A percentile compares a stretch with the other conserved stretches of the same genome.
Evolutionary conservation across 169 alveolate genomes (phyloP).

Genomic region (Plasmodium sp.): DNA sequence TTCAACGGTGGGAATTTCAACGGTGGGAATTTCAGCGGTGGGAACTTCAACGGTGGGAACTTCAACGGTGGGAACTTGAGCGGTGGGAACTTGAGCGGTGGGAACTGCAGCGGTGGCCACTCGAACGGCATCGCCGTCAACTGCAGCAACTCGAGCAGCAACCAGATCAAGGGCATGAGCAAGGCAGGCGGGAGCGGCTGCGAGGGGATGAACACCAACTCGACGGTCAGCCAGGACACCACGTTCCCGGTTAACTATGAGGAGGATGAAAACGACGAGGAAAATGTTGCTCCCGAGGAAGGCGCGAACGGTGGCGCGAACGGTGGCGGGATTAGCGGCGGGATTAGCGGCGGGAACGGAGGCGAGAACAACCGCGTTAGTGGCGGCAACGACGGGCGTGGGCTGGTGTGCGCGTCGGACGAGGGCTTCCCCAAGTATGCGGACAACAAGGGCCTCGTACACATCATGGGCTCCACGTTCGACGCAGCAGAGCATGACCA

Average conservation of each 20-base stretch:
- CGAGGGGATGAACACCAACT: slow-evolving; percentile 14
- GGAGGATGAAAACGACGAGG: not conserved
- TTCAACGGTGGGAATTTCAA: no score
- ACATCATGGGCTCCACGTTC: not conserved
- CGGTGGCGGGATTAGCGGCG: not conserved
- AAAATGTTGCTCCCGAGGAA: not conserved
- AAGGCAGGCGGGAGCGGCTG: not conserved
- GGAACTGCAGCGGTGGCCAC: not conserved
- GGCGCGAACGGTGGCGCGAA: not conserved
- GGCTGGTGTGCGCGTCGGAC: not conserved
- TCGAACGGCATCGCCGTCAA: not conserved
- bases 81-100: no score
- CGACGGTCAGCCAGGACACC: slow-evolving; percentile 10
- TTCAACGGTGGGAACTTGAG: no score
- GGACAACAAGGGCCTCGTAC: not conserved
- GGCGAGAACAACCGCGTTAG: not conserved
- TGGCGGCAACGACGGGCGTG: not conserved
- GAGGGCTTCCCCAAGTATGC: not conserved
- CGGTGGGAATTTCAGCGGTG: no score
- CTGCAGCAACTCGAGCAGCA: not conserved
- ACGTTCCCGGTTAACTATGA: not conserved
- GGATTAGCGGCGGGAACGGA: not conserved
- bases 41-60: no score
- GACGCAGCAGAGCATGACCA: not conserved
- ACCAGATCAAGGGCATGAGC: not conserved